phyloP scores from a whole-genome alignment of 257 asterid genomes.

The Nicotiana sylvestris region DNA sequence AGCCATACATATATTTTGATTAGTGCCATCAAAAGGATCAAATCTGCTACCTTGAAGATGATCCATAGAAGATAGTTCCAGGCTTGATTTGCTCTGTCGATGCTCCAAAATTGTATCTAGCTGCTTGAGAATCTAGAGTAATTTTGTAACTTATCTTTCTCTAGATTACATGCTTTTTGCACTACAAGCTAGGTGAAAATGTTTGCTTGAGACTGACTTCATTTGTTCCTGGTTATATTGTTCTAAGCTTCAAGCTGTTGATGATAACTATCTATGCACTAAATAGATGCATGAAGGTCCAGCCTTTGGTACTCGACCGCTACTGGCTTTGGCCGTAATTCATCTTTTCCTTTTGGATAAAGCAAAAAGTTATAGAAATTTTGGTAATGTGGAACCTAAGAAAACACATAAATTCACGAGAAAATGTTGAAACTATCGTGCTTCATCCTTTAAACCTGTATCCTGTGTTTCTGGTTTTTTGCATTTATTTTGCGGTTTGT shows the following conservation, averaged over 20 bases:
- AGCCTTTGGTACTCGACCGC: neutral
- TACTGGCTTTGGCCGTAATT: neutral
- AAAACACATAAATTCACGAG: neutral
- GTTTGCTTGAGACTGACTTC: neutral
- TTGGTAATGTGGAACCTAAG: neutral
- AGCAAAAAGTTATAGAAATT: neutral
- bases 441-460: neutral
- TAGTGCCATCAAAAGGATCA: neutral
- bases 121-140: conserved; percentile 2
- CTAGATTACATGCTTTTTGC: neutral
- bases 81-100: neutral
- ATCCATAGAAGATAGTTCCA: neutral
- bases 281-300: neutral
- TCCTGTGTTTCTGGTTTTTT: neutral
- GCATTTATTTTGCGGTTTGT: neutral
- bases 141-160: neutral
- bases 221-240: neutral
- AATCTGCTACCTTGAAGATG: neutral
- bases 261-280: neutral
- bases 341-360: neutral
- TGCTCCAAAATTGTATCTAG: conserved; percentile 2
- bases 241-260: neutral
- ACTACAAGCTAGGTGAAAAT: neutral
- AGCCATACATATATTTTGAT: neutral
- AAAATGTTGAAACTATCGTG: neutral